A percentile compares a stretch with the other conserved stretches of the same genome.
Conservation (phyloP, 2,329 filamentous ascomycete genomes). For the Monosporascus sp. region DNA sequence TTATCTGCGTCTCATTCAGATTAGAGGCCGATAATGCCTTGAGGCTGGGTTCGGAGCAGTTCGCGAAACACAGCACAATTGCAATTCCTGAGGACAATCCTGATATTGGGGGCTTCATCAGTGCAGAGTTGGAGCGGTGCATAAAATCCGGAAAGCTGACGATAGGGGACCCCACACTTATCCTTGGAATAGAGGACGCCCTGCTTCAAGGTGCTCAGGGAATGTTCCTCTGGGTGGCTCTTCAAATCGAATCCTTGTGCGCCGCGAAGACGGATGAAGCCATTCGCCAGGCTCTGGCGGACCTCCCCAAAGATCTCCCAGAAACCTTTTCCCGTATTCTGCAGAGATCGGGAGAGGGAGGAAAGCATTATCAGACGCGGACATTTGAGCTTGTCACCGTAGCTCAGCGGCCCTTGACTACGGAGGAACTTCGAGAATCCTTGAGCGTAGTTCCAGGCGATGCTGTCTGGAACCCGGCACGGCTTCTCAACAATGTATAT, state of each 20-base stretch:
- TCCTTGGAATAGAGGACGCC: slow-evolving; percentile 8
- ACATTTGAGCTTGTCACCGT: slow-evolving; percentile 28
- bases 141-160: slow-evolving; percentile 2
- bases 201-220: slow-evolving; percentile 24
- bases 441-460: slow-evolving; percentile 31
- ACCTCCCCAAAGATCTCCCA: slow-evolving; percentile 26
- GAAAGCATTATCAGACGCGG: slow-evolving; percentile 15
- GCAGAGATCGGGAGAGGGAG: slow-evolving; percentile 7
- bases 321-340: slow-evolving; percentile 29
- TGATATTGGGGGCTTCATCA: slow-evolving; percentile 5
- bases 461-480: slow-evolving; percentile 15
- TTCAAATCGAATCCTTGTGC: slow-evolving; percentile 31
- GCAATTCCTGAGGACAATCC: slow-evolving; percentile 1
- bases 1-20: slow-evolving; percentile 5
- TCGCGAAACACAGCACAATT: slow-evolving; percentile 1
- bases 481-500: slow-evolving; percentile 21
- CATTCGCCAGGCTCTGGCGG: slow-evolving; percentile 26
- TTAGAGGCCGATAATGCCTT: slow-evolving; percentile 1
- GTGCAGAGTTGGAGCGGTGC: slow-evolving; percentile 1
- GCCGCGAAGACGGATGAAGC: slow-evolving; percentile 28
- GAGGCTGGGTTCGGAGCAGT: neutral
- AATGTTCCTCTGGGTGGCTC: slow-evolving; percentile 34
- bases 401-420: slow-evolving; percentile 25
- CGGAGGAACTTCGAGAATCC: slow-evolving; percentile 32
- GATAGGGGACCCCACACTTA: slow-evolving; percentile 4